phyloP scores from a whole-genome alignment of 352 stramenopile genomes.

The Phytophthora agathidicida region DNA sequence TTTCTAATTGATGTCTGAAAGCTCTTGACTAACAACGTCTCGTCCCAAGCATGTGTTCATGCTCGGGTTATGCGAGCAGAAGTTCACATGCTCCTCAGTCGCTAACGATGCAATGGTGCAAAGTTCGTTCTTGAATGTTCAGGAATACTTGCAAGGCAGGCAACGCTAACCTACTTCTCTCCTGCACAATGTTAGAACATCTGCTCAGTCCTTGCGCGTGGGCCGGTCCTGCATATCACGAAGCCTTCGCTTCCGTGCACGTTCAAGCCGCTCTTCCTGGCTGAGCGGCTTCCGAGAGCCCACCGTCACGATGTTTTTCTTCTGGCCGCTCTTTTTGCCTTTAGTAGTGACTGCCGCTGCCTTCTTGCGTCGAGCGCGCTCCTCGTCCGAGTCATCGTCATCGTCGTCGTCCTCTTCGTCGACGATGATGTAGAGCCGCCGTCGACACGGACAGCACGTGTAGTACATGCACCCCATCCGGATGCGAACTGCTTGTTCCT shows the following conservation, averaged over 20 bases:
- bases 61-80: too few species aligned
- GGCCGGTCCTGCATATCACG: slow-evolving; percentile 75
- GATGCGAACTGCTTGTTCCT: slow-evolving; percentile 61
- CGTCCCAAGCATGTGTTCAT: too few species aligned
- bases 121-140: too few species aligned
- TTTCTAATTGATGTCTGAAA: background rate
- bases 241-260: slow-evolving; percentile 61
- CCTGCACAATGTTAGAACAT: too few species aligned
- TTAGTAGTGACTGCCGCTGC: slow-evolving; percentile 4
- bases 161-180: too few species aligned
- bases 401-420: slow-evolving; percentile 43
- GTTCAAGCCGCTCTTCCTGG: slow-evolving; percentile 69
- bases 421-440: slow-evolving; percentile 63
- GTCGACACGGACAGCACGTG: slow-evolving; percentile 67
- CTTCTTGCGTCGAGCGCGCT: slow-evolving; percentile 25
- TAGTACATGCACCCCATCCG: slow-evolving; percentile 75
- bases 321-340: slow-evolving; percentile 37
- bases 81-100: too few species aligned
- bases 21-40: slow-evolving; percentile 1
- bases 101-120: too few species aligned
- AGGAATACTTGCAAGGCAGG: too few species aligned
- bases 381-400: slow-evolving; percentile 43
- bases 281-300: slow-evolving; percentile 66
- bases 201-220: slow-evolving; percentile 55
- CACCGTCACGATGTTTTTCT: slow-evolving; percentile 60